Conservation (phyloP, 306 rosid species). For the Castanopsis chinensis region DNA sequence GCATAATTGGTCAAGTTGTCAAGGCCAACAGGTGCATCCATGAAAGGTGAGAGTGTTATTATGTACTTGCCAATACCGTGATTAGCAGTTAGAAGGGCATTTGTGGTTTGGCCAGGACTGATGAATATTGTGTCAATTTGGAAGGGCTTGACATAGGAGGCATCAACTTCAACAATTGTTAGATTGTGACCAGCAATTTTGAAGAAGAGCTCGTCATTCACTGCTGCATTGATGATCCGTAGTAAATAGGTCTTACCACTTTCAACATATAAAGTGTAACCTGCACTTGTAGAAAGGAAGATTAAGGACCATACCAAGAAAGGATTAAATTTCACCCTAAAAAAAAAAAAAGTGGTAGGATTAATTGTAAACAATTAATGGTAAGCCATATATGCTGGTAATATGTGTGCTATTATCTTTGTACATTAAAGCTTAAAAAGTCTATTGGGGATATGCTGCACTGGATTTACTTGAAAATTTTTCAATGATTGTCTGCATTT, state of each 20-base stretch:
- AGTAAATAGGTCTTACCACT: conserved; percentile 67
- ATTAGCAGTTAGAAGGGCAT: conserved; percentile 46
- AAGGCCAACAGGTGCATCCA: conserved; percentile 65
- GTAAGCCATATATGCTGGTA: too few relatives aligned
- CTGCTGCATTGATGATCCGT: conserved; percentile 67
- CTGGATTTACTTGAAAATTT: too few relatives aligned
- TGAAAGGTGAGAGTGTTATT: conserved; percentile 63
- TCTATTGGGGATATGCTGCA: too few relatives aligned
- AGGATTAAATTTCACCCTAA: background rate
- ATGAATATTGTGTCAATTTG: conserved; percentile 54
- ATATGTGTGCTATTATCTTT: too few relatives aligned
- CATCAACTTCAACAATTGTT: conserved; percentile 73
- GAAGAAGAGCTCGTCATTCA: conserved; percentile 82
- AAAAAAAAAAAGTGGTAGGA: too few relatives aligned
- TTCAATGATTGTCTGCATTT: too few relatives aligned
- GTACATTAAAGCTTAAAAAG: too few relatives aligned
- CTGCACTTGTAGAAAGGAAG: conserved; percentile 31
- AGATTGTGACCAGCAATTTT: conserved; percentile 56
- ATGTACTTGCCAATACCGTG: conserved; percentile 56
- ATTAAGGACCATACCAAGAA: background rate
- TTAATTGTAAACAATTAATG: too few relatives aligned
- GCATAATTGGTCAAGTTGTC: conserved; percentile 61
- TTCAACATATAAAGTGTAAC: conserved; percentile 62
- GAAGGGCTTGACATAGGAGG: conserved; percentile 68
- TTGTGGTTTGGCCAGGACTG: conserved; percentile 87